Percentiles rank a stretch among this genome's conserved stretches.
Conservation (phyloP, 192 early-diverging fungal genomes). For the Entomortierella beljakovae region DNA sequence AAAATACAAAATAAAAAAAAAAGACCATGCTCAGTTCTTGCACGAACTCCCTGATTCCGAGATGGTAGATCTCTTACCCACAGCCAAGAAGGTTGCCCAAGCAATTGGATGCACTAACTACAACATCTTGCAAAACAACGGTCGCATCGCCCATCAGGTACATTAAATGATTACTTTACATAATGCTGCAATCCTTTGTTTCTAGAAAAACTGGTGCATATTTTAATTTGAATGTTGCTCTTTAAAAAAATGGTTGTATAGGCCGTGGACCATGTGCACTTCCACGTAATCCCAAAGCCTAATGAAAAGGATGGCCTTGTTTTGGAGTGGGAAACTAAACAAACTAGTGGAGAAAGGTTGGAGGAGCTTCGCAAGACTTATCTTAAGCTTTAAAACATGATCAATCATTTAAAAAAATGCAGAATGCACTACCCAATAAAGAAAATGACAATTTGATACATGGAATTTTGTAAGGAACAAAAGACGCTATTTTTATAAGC, state of each 20-base stretch:
- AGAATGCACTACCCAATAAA: too few relatives aligned
- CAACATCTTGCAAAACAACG: conserved; percentile 91
- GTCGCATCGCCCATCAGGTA: conserved; percentile 68
- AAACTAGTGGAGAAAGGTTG: conserved; percentile 64
- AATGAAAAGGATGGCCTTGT: conserved; percentile 74
- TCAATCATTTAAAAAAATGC: not conserved
- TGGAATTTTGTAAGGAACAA: too few relatives aligned
- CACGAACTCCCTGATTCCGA: conserved; percentile 90
- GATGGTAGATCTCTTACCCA: conserved; percentile 85
- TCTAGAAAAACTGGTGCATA: too few relatives aligned
- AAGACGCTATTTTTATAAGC: too few relatives aligned
- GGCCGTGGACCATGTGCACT: conserved; percentile 93
- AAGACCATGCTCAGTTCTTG: conserved; percentile 90
- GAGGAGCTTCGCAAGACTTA: conserved; percentile 52
- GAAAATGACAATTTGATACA: too few relatives aligned
- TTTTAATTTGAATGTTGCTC: not conserved
- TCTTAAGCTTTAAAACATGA: conserved; percentile 48
- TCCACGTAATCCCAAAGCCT: conserved; percentile 90
- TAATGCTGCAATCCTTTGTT: not conserved
- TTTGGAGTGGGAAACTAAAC: conserved; percentile 74
- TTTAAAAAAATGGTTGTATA: too few relatives aligned
- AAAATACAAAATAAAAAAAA: not conserved
- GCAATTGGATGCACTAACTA: conserved; percentile 76
- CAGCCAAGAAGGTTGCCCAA: conserved; percentile 89
- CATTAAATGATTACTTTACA: not conserved